Percentiles rank a stretch among this genome's conserved stretches.
Conservation (phyloP, 768 basidiomycete genomes). For the Phanerochaete sordida region DNA sequence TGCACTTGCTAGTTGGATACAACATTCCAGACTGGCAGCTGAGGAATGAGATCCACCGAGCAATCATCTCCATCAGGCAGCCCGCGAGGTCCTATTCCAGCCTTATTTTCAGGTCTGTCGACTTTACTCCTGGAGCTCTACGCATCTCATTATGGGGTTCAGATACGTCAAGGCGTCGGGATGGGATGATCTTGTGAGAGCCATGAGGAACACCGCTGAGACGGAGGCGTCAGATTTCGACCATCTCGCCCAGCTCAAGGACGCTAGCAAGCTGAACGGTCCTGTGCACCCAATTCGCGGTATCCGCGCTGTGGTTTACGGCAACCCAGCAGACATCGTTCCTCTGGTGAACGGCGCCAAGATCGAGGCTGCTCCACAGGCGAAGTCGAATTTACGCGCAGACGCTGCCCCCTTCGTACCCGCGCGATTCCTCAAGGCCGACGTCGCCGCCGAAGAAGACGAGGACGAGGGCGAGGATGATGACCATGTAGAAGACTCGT, state of each 20-base stretch:
- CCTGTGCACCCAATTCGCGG: not conserved
- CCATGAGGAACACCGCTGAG: not conserved
- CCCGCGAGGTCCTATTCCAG: not conserved
- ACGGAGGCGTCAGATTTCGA: not conserved
- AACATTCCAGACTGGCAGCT: not conserved
- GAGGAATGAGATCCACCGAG: not conserved
- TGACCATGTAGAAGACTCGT: not conserved
- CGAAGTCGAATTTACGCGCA: not conserved
- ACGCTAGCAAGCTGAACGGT: not conserved
- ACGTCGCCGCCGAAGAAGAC: not conserved
- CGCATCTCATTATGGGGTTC: not conserved
- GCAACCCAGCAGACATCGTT: conserved; percentile 1
- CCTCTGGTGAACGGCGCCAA: not conserved
- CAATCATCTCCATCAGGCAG: not conserved
- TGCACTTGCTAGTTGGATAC: not conserved
- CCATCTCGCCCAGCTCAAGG: conserved; percentile 8
- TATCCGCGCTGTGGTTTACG: conserved; percentile 3
- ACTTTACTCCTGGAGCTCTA: not conserved
- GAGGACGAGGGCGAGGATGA: conserved; percentile 2
- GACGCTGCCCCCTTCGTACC: conserved; percentile 1
- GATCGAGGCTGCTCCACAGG: not conserved
- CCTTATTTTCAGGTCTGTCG: not conserved
- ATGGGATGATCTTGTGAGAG: conserved; percentile 4
- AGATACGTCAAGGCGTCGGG: not conserved
- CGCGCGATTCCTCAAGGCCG: not conserved